Evolutionary conservation across 768 basidiomycete species (phyloP), one percentile per base, ranked within the genome.

Genomic region (Collybia nuda): DNA sequence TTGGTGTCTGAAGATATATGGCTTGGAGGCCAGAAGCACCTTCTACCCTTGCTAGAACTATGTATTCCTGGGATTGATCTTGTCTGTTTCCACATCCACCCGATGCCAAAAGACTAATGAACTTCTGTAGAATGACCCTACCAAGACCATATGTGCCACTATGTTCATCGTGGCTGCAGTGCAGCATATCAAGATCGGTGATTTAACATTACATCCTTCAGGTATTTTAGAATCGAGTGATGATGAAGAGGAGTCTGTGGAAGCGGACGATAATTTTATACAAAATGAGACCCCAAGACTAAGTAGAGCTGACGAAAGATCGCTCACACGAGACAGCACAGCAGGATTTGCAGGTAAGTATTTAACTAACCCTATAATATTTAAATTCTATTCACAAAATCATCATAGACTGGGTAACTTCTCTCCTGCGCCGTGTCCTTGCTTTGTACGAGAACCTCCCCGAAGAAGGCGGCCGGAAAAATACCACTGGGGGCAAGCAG

Each of bases 61-160:
- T 90, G 87, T 52, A 72, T 97, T 23, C 94, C 95, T 9, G 95
- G 95, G 9, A 93, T 98, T 51, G 95, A 98, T 70, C 74, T 92
- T 49, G 88, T 90, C 52, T 52, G 84, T 62, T 52, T 44, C 14
- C n/a, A 22, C 37, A 17, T 24, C 15, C 44, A 42, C n/a, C 42
- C 42, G 24, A 18, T 43, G 32, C 9, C 32, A 32, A 14, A 11
- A 32, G 14, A 32, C 53, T 38, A 48, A 52, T 21, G 24, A 40
- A 19, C 21, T 35, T 38, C 14, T 21, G 48, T 22, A 90, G 88
- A 92, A 91, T 60, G 89, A 92, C 55, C 88, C 89, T 0, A 72
- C 74, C 49, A 92, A 92, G 71, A 92, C 89, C 7, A 71, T 90
- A 48, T 90, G 87, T 58, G 79, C 90, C 0, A 84, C 88, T 2